Evolutionary conservation across 2,329 filamentous ascomycete species (phyloP).

Genomic region (Cordyceps cateniannulata): DNA sequence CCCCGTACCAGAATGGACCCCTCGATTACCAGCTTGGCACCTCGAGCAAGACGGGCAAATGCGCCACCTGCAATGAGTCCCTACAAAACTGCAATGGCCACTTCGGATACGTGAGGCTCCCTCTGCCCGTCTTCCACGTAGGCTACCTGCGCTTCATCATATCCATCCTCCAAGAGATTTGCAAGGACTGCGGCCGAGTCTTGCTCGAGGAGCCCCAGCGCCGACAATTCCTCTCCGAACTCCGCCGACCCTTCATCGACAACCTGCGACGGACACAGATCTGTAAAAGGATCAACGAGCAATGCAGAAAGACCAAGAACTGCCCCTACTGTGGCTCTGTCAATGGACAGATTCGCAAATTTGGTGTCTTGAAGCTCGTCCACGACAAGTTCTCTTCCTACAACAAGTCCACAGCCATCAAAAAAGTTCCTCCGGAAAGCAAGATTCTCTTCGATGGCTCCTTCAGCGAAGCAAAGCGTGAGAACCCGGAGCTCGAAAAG

Average conservation of each 20-base stretch:
- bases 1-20: slow-evolving; percentile 73
- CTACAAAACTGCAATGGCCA: slow-evolving; percentile 87
- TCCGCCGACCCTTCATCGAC: slow-evolving; percentile 77
- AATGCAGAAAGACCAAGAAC: slow-evolving; percentile 77
- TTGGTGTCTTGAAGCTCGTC: slow-evolving; percentile 84
- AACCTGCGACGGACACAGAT: slow-evolving; percentile 79
- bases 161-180: slow-evolving; percentile 87
- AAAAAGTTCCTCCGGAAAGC: slow-evolving; percentile 74
- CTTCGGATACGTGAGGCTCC: slow-evolving; percentile 87
- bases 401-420: slow-evolving; percentile 80
- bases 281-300: slow-evolving; percentile 80
- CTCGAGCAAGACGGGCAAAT: slow-evolving; percentile 73
- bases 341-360: slow-evolving; percentile 89
- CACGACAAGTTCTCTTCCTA: slow-evolving; percentile 89
- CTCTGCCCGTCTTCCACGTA: slow-evolving; percentile 89
- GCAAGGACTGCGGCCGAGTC: slow-evolving; percentile 84
- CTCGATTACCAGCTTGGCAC: slow-evolving; percentile 85
- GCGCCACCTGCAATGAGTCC: slow-evolving; percentile 75
- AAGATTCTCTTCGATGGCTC: slow-evolving; percentile 83
- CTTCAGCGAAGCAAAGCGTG: slow-evolving; percentile 70
- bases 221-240: slow-evolving; percentile 67
- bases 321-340: slow-evolving; percentile 76
- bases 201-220: slow-evolving; percentile 76
- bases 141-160: slow-evolving; percentile 94
- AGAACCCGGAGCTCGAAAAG: slow-evolving; percentile 79